Evolutionary conservation across 2,329 filamentous ascomycete genomes (phyloP).

Genomic region (Septoria linicola): DNA sequence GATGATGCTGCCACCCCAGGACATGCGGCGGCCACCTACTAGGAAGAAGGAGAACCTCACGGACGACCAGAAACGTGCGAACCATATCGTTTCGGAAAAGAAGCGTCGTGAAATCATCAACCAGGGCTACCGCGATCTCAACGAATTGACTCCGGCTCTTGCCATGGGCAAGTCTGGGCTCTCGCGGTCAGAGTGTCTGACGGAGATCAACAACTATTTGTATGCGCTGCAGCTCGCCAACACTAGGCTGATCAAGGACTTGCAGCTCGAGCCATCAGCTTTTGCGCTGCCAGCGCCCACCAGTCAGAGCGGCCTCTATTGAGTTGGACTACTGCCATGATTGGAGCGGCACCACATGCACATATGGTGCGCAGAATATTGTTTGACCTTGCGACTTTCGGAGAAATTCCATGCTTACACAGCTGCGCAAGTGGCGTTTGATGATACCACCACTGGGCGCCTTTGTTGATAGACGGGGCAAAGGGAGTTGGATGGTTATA

Average conservation of each 20-base stretch:
- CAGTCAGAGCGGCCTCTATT: conserved; percentile 6
- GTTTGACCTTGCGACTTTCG: no score
- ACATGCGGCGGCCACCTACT: conserved; percentile 2
- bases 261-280: conserved; percentile 6
- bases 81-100: conserved; percentile 68
- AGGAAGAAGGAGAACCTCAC: conserved; percentile 40
- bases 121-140: conserved; percentile 78
- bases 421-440: neutral
- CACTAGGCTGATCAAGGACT: conserved; percentile 9
- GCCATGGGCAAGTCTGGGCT: conserved; percentile 74
- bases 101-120: conserved; percentile 73
- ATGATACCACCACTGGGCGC: conserved; percentile 1
- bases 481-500: conserved; percentile 7
- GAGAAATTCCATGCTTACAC: conserved; percentile 1
- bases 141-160: conserved; percentile 75
- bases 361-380: no score
- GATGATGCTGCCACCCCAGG: conserved; percentile 8
- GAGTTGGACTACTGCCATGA: no score
- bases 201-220: conserved; percentile 17
- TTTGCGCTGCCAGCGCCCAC: conserved; percentile 1
- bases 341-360: no score
- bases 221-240: conserved; percentile 9
- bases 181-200: conserved; percentile 38
- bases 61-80: conserved; percentile 70
- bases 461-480: conserved; percentile 2